Percentiles rank a stretch among this genome's conserved stretches.
phyloP scores from a whole-genome alignment of 345 rosid species.

The Firmiana major region DNA sequence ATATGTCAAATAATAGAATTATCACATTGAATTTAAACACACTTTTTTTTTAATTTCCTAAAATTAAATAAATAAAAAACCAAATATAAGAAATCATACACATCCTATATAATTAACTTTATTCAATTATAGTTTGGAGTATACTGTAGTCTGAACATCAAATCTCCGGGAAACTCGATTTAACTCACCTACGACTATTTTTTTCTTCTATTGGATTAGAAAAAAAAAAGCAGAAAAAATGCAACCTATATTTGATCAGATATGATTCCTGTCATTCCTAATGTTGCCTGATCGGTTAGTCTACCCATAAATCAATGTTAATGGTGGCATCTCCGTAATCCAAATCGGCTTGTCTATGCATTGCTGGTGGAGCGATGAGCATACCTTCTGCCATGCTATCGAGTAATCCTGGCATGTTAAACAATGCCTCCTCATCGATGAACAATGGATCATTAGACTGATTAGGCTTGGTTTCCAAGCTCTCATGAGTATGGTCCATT shows the following conservation, averaged over 20 bases:
- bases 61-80: no score
- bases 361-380: conserved; percentile 20
- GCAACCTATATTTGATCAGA: neutral
- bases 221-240: neutral
- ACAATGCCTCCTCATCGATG: conserved; percentile 28
- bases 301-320: conserved; percentile 17
- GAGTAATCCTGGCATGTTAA: conserved; percentile 27
- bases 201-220: no score
- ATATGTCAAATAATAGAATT: no score
- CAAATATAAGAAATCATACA: no score
- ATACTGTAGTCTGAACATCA: no score
- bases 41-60: no score
- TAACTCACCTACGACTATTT: no score
- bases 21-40: no score
- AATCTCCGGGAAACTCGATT: no score
- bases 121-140: no score
- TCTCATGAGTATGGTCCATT: neutral
- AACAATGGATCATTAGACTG: neutral
- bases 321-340: conserved; percentile 12
- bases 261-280: neutral
- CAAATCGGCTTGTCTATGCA: conserved; percentile 10
- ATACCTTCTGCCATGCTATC: conserved; percentile 29
- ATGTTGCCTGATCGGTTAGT: neutral
- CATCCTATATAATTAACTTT: no score
- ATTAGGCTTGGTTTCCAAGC: neutral